These are phyloP conservation scores for Singerocomus inundabilis DNA, from an alignment of 1,284 basidiomycete species.

Conservation along the genomic window DNA sequence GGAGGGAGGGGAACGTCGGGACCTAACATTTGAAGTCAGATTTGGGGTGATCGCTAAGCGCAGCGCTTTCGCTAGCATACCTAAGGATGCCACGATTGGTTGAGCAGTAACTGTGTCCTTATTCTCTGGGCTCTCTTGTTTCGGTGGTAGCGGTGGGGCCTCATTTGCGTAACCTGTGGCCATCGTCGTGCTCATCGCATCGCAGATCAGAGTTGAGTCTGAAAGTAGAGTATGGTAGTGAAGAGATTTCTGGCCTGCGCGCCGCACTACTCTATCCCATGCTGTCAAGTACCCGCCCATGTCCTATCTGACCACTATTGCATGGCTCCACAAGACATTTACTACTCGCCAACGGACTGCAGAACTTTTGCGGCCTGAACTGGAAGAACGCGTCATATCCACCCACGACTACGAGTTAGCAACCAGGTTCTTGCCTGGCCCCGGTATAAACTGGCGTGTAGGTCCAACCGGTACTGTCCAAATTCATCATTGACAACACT, in stretches of 20 bases:
- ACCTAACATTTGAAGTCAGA: constrained; percentile 22
- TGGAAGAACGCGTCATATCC: constrained; percentile 53
- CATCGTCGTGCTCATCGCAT: constrained; percentile 1
- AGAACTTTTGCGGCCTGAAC: constrained; percentile 55
- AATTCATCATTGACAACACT: constrained; percentile 6
- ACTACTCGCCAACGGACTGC: constrained; percentile 34
- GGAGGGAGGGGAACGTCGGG: constrained; percentile 33
- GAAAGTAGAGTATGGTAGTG: neutral
- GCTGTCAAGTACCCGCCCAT: constrained; percentile 2
- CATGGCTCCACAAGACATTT: constrained; percentile 44
- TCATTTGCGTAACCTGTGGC: neutral
- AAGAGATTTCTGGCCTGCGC: neutral
- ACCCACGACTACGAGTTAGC: constrained; percentile 55
- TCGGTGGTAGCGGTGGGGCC: constrained; percentile 36
- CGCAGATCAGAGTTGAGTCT: neutral
- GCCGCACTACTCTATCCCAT: neutral
- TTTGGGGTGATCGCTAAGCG: neutral
- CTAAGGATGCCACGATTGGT: constrained; percentile 33
- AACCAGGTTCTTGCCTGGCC: constrained; percentile 48
- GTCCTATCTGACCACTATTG: constrained; percentile 21
- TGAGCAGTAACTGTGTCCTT: neutral
- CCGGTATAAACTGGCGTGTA: constrained; percentile 43
- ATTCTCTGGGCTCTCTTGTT: constrained; percentile 20
- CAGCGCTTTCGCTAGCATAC: constrained; percentile 24
- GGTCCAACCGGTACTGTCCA: constrained; percentile 11